Percentiles rank a stretch among this genome's conserved stretches.
These are phyloP conservation scores for Balamuthia mandrillaris DNA, from an alignment of 208 protist genomes.

Conservation along the genomic window DNA sequence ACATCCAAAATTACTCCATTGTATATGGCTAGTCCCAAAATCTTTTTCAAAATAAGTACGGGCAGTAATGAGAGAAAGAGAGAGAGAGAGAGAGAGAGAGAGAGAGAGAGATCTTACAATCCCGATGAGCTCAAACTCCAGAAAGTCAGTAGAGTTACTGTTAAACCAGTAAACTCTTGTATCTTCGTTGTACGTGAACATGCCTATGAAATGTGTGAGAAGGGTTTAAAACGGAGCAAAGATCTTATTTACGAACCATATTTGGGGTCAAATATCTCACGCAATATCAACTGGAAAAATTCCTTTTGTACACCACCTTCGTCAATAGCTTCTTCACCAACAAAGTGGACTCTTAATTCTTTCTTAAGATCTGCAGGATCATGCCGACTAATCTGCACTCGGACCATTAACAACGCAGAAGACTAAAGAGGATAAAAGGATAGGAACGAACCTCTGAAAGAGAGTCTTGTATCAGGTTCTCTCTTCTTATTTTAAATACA, in stretches of 20 bases:
- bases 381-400: neutral
- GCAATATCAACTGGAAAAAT: slow-evolving; percentile 80
- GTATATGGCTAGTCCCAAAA: slow-evolving; percentile 88
- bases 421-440: neutral
- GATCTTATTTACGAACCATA: too few relatives aligned
- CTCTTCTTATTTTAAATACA: neutral
- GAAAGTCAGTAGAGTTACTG: neutral
- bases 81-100: neutral
- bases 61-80: neutral
- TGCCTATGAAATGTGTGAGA: too few relatives aligned
- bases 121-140: slow-evolving; percentile 34
- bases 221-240: too few relatives aligned
- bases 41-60: neutral
- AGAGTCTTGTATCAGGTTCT: neutral
- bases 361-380: slow-evolving; percentile 31
- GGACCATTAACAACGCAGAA: neutral
- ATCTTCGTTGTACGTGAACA: slow-evolving; percentile 40
- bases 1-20: slow-evolving; percentile 89
- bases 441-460: neutral
- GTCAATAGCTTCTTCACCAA: slow-evolving; percentile 65
- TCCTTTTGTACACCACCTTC: slow-evolving; percentile 93
- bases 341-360: slow-evolving; percentile 26
- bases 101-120: neutral
- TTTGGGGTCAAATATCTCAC: slow-evolving; percentile 19
- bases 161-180: slow-evolving; percentile 25